A percentile compares a stretch with the other conserved stretches of the same genome.
Evolutionary conservation across 2,329 filamentous ascomycete species (phyloP).

Genomic region (Monilinia fructicola): DNA sequence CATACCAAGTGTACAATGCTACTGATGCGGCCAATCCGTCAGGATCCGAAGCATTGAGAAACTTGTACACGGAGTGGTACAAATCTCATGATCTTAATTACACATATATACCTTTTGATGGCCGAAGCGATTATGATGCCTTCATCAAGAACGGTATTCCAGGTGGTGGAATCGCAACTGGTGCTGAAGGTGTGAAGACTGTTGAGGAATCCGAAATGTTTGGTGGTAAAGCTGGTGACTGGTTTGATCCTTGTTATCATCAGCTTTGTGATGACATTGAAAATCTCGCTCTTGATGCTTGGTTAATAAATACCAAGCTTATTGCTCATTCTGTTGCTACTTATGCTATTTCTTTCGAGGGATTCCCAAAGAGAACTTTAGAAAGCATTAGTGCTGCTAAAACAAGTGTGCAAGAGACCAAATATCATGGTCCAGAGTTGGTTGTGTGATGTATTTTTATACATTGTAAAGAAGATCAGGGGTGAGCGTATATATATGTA

Average conservation of each 20-base stretch:
- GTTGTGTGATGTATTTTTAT: conserved; percentile 43
- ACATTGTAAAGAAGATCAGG: neutral
- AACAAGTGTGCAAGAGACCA: conserved; percentile 38
- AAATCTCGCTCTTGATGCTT: conserved; percentile 60
- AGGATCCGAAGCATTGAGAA: conserved; percentile 68
- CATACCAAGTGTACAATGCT: conserved; percentile 69
- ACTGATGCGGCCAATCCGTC: conserved; percentile 68
- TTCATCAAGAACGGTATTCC: conserved; percentile 74
- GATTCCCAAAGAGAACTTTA: conserved; percentile 57
- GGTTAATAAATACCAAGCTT: conserved; percentile 61
- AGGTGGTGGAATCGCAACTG: conserved; percentile 73
- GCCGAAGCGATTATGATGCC: conserved; percentile 75
- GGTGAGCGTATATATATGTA: neutral
- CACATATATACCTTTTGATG: conserved; percentile 73
- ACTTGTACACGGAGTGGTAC: conserved; percentile 69
- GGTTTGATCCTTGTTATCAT: conserved; percentile 62
- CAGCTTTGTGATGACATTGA: conserved; percentile 59
- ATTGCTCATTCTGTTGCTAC: conserved; percentile 74
- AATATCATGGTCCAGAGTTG: conserved; percentile 52
- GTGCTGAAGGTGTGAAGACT: conserved; percentile 75
- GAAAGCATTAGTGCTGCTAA: conserved; percentile 34
- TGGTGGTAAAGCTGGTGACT: conserved; percentile 65
- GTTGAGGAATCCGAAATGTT: conserved; percentile 63
- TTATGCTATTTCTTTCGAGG: conserved; percentile 64
- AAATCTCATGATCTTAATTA: conserved; percentile 60